These are phyloP conservation scores for Rutidosis leptorrhynchoides DNA, from an alignment of 129 eudicot species.

Conservation along the genomic window DNA sequence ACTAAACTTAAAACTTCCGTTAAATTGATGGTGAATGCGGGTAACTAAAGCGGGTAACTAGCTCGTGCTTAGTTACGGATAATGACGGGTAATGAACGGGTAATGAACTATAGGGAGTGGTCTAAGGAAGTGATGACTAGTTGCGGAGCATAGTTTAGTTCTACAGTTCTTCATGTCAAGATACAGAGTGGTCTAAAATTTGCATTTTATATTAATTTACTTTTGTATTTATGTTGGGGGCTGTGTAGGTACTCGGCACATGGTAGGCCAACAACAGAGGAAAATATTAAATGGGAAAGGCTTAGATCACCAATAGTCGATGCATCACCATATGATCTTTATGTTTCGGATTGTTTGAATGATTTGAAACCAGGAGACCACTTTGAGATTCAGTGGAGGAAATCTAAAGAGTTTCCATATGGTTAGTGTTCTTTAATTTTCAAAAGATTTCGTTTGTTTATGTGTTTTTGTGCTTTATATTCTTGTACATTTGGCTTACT, in stretches of 20 bases:
- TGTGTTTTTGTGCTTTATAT: neutral
- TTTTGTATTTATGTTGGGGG: neutral
- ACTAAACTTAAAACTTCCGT: too few relatives aligned
- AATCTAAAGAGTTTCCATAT: slow-evolving; percentile 62
- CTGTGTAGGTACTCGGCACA: slow-evolving; percentile 23
- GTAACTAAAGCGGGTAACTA: too few relatives aligned
- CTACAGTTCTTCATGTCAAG: too few relatives aligned
- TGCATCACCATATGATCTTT: slow-evolving; percentile 56
- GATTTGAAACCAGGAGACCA: slow-evolving; percentile 78
- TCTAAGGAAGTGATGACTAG: too few relatives aligned
- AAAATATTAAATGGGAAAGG: slow-evolving; percentile 71
- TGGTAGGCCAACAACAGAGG: slow-evolving; percentile 72
- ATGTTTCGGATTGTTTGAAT: slow-evolving; percentile 51
- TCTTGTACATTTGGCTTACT: slow-evolving; percentile 7
- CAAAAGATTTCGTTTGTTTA: slow-evolving; percentile 4
- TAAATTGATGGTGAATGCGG: too few relatives aligned
- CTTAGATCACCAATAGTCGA: slow-evolving; percentile 70
- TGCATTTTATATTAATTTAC: neutral
- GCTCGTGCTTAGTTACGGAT: too few relatives aligned
- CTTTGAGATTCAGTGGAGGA: slow-evolving; percentile 91
- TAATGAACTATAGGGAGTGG: too few relatives aligned
- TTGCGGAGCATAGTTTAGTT: too few relatives aligned
- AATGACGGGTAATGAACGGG: too few relatives aligned
- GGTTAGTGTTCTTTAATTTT: slow-evolving; percentile 40
- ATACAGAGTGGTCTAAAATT: too few relatives aligned